These are phyloP conservation scores for Trifolium pratense DNA, from an alignment of 306 rosid species.

Conservation along the genomic window DNA sequence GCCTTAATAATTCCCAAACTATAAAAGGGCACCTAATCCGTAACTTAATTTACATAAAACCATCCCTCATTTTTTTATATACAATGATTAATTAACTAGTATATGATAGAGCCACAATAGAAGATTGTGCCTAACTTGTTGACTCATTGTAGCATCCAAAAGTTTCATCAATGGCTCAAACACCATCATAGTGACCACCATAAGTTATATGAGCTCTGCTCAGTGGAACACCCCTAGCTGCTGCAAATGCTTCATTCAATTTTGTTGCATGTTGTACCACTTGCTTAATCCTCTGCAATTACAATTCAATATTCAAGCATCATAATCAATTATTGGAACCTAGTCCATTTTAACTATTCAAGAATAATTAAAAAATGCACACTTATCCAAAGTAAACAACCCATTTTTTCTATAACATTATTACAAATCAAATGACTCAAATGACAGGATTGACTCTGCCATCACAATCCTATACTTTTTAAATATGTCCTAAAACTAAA, in stretches of 20 bases:
- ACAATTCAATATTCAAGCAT: constrained; percentile 22
- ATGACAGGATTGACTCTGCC: not conserved
- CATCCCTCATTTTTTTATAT: constrained; percentile 31
- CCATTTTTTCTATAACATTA: not conserved
- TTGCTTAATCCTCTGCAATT: constrained; percentile 64
- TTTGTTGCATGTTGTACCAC: constrained; percentile 63
- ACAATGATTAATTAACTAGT: constrained; percentile 12
- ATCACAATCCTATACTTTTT: constrained; percentile 12
- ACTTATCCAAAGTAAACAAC: not conserved
- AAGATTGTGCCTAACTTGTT: not conserved
- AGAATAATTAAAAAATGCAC: constrained; percentile 18
- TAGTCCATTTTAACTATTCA: constrained; percentile 21
- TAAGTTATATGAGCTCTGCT: constrained; percentile 69
- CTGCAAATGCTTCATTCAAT: constrained; percentile 71
- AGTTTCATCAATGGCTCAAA: constrained; percentile 37
- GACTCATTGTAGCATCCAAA: constrained; percentile 5
- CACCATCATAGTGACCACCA: constrained; percentile 65
- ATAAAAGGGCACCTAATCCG: constrained; percentile 25
- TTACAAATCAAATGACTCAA: not conserved
- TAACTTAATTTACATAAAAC: constrained; percentile 34
- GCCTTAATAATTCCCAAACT: not conserved
- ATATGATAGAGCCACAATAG: constrained; percentile 20
- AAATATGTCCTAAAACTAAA: not conserved
- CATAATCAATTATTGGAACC: not conserved
- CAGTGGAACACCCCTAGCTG: constrained; percentile 60